Evolutionary conservation across 352 stramenopile genomes (phyloP).

Genomic region (Globisporangium abappressorium): DNA sequence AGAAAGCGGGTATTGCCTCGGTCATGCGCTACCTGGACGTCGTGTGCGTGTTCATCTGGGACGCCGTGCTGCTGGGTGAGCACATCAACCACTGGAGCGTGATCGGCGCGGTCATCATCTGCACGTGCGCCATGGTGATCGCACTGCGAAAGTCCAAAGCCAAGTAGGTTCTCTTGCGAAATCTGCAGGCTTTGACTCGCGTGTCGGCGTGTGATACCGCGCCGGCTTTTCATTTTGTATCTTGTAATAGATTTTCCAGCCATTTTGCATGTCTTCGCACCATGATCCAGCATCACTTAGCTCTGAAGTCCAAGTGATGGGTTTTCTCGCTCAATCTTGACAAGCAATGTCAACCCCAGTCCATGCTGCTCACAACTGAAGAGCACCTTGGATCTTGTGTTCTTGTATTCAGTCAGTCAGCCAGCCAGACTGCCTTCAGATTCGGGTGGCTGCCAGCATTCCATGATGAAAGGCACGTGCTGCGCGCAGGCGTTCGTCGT

Average conservation of each 20-base stretch:
- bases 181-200: background rate
- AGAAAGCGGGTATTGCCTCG: slow-evolving; percentile 79
- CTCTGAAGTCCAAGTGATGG: too few species aligned
- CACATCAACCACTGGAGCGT: slow-evolving; percentile 73
- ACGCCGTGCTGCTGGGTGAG: slow-evolving; percentile 56
- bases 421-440: background rate
- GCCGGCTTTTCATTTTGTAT: background rate
- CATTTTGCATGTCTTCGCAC: background rate
- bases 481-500: background rate
- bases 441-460: background rate
- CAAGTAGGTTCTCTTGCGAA: background rate
- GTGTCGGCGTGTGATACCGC: background rate
- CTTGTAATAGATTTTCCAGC: background rate
- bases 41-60: slow-evolving; percentile 83
- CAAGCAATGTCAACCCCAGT: background rate
- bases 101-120: slow-evolving; percentile 69
- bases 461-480: background rate
- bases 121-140: slow-evolving; percentile 55
- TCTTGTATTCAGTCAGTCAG: too few species aligned
- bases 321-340: too few species aligned
- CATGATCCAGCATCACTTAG: too few species aligned
- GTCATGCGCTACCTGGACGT: slow-evolving; percentile 85
- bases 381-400: background rate
- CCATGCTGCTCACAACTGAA: background rate
- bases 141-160: slow-evolving; percentile 43